phyloP scores from a whole-genome alignment of 2,329 filamentous ascomycete genomes.

The Fusarium sp. region DNA sequence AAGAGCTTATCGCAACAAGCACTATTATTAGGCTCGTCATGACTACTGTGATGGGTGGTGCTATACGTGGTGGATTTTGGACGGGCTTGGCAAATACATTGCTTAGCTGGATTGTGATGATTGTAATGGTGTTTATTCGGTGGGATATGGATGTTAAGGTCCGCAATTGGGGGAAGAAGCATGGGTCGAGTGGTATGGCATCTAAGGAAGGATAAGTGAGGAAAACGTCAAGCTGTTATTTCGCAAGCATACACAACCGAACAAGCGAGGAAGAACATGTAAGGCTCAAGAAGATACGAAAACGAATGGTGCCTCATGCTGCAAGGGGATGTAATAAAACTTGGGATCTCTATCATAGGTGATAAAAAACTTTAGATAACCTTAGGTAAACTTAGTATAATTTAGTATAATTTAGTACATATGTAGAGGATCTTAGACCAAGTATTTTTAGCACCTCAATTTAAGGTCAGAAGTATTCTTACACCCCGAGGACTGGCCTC shows the following conservation, averaged over 20 bases:
- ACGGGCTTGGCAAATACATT: constrained; percentile 15
- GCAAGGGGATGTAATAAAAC: no score
- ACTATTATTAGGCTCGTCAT: constrained; percentile 30
- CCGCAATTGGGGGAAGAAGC: constrained; percentile 17
- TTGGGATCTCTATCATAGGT: no score
- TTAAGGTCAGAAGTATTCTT: no score
- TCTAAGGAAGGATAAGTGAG: neutral
- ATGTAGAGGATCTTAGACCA: no score
- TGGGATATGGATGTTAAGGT: constrained; percentile 34
- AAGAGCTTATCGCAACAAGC: constrained; percentile 27
- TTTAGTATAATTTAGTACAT: no score
- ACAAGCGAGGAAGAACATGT: neutral
- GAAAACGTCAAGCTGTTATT: neutral
- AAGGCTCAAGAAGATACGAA: neutral
- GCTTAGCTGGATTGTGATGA: constrained; percentile 26
- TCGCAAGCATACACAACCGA: neutral
- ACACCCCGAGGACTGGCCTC: no score
- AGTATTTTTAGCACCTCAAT: no score
- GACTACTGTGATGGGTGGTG: constrained; percentile 29
- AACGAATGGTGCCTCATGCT: neutral
- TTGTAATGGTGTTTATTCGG: constrained; percentile 30
- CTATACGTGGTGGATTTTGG: constrained; percentile 21
- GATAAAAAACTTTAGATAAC: no score
- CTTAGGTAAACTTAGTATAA: no score
- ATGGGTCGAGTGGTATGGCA: constrained; percentile 8